Evolutionary conservation across 1,139 yeast genomes (phyloP).

Genomic region (Yamadazyma membranifaciens): DNA sequence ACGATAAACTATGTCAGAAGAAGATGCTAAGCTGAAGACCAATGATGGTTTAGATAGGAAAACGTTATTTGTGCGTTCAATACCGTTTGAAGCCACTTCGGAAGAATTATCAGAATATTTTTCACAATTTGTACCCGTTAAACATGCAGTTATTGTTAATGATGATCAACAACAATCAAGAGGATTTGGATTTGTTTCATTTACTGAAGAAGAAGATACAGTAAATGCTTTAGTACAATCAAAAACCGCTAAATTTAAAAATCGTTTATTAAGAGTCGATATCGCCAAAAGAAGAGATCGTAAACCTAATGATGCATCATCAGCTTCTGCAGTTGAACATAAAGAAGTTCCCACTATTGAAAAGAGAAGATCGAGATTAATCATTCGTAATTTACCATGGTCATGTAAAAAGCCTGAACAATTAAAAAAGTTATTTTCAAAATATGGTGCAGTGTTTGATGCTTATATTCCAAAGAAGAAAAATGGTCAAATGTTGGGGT

Average conservation of each 20-base stretch:
- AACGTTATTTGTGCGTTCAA: conserved; percentile 78
- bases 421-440: conserved; percentile 66
- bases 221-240: conserved; percentile 68
- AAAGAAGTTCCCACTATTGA: conserved; percentile 35
- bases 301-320: conserved; percentile 27
- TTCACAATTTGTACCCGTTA: conserved; percentile 90
- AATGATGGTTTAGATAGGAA: conserved; percentile 52
- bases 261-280: conserved; percentile 71
- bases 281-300: conserved; percentile 92
- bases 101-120: conserved; percentile 82
- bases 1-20: conserved; percentile 4
- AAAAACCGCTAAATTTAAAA: conserved; percentile 64
- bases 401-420: conserved; percentile 77
- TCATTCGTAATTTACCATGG: conserved; percentile 94
- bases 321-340: conserved; percentile 14
- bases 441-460: conserved; percentile 85
- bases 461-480: conserved; percentile 86
- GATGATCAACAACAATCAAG: conserved; percentile 74
- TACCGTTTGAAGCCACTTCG: conserved; percentile 78
- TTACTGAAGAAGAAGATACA: conserved; percentile 84
- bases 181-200: conserved; percentile 96
- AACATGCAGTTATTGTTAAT: conserved; percentile 89
- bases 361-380: conserved; percentile 79
- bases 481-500: conserved; percentile 91
- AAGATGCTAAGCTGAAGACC: neutral